These are phyloP conservation scores for Leccinum subgranulosum DNA, from an alignment of 768 basidiomycete genomes.

Conservation along the genomic window DNA sequence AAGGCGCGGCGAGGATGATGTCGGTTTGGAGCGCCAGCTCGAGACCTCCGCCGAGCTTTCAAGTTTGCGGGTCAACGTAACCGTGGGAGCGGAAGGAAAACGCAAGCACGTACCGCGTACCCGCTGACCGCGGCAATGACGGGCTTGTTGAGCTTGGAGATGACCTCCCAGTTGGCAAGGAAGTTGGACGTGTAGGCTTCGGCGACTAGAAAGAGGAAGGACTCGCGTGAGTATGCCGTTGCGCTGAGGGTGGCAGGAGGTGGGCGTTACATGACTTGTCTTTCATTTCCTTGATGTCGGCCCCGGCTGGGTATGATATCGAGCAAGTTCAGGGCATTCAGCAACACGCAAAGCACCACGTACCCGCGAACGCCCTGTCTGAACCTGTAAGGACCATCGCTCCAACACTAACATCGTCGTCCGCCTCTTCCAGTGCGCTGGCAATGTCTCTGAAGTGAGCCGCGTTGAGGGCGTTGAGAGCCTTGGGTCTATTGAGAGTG, in stretches of 20 bases:
- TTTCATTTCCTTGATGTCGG: constrained; percentile 99
- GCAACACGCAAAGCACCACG: constrained; percentile 19
- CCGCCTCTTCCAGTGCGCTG: constrained; percentile 65
- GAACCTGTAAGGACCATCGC: constrained; percentile 93
- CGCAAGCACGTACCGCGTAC: constrained; percentile 64
- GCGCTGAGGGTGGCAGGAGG: background rate
- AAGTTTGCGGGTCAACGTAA: background rate
- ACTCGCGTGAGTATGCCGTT: background rate
- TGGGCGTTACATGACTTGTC: constrained; percentile 78
- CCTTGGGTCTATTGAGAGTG: constrained; percentile 86
- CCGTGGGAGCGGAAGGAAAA: background rate
- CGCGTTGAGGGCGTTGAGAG: constrained; percentile 82
- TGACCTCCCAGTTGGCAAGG: constrained; percentile 76
- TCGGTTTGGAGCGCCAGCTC: constrained; percentile 97
- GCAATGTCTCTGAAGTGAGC: constrained; percentile 83
- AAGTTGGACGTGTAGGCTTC: constrained; percentile 87
- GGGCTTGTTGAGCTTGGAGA: constrained; percentile 80
- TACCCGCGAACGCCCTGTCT: constrained; percentile 91
- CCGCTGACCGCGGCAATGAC: constrained; percentile 96
- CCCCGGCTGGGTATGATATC: constrained; percentile 61
- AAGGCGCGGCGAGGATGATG: constrained; percentile 88
- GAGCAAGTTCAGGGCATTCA: background rate
- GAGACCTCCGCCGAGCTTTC: constrained; percentile 96
- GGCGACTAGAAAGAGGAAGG: constrained; percentile 46
- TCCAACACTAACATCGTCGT: constrained; percentile 66